Evolutionary conservation across 179 eudicot genomes (phyloP), one percentile per base, ranked within the genome.

Genomic region (Sideroxylon spinosum): DNA sequence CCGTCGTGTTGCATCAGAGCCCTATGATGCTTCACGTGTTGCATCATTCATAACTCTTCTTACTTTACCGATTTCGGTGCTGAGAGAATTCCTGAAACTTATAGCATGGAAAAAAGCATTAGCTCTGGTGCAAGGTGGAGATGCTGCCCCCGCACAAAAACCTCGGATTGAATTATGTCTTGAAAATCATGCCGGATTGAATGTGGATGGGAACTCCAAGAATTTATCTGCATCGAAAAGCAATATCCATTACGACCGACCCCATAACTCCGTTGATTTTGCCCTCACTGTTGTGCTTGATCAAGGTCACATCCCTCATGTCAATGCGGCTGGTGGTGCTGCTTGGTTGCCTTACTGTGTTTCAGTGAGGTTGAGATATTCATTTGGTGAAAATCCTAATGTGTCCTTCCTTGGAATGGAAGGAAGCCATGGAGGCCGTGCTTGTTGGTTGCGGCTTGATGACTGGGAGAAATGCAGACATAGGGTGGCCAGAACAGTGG

Each of bases 311-410:
- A 90, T 94, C 77, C 99, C 98, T 28, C 91, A 90, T 44, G 81
- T 92, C 20, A 95, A 92, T 84, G 91, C 98, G 44, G 97, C 97
- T 22, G 98, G 99, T 26, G 99, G 99, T 46, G 98, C 97, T 70
- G 97, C 98, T 76, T 93, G 99, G 98, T 86, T 95, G 81, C 99
- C 99, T 0, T 94, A 93, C 76, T 95, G 99, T 70, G 97, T 90
- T 68, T 92, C 98, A 0, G 94, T 95, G 71, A 88, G 96, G 85
- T 84, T 95, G 78, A 87, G 91, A 83, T 95, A 93, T 79, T 86
- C 84, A 13, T 95, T 93, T 78, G 91, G 93, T 48, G 98, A 95
- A 64, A 93, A 81, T 56, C 88, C 89, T 1, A 82, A 64, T 49
- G 92, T 95, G 16, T 64, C 88, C 48, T 93, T 93, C 81, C 78